Evolutionary conservation across 202 grass and related monocot genomes (phyloP), one percentile per base, ranked within the genome.

Genomic region (Carex arenaria): DNA sequence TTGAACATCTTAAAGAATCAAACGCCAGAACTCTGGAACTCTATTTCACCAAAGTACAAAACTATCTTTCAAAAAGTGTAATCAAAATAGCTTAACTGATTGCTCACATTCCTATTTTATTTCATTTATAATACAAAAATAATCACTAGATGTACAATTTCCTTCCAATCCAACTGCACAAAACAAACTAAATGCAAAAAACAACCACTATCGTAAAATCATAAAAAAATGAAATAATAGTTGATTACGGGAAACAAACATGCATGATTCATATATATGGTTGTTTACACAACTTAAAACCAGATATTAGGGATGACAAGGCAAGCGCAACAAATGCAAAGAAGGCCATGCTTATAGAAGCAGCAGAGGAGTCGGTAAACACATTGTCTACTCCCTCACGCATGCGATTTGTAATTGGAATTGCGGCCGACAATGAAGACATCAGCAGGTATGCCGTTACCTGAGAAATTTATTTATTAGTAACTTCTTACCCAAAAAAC

Each of bases 331-430:
- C 9, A 83, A 98, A 98, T 42, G 96, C 91, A 6, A 95, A 86
- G 83, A 98, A 93, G 3, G 93, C 84, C 93, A 98, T 93, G 89
- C 96, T 92, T 82, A 98, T 98, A 23, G 96, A 91, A 20, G 91
- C 93, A 8, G 89, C 70, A 17, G 96, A 98, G 2, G 91, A 91
- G 78, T 95, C 96, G 0, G 93, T 93, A 83, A 98, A 98, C 20
- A 85, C 71, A 22, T 90, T 98, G 47, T 90, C 91, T 5, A 80
- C 67, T 23, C 91, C 95, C 26, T 87, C 83, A 13, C 93, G 93
- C 91, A 95, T 93, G 10, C 85, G 80, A 82, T 98, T 91, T 2
- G 96, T 98, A 42, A 95, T 85, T 10, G 96, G 96, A 40, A 95
- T 88, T 32, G 96, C 93, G 0, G 96, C 96, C 0, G 96, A 98